These are phyloP conservation scores for Cardiospermum halicacabum DNA, from an alignment of 345 rosid species.

Conservation along the genomic window DNA sequence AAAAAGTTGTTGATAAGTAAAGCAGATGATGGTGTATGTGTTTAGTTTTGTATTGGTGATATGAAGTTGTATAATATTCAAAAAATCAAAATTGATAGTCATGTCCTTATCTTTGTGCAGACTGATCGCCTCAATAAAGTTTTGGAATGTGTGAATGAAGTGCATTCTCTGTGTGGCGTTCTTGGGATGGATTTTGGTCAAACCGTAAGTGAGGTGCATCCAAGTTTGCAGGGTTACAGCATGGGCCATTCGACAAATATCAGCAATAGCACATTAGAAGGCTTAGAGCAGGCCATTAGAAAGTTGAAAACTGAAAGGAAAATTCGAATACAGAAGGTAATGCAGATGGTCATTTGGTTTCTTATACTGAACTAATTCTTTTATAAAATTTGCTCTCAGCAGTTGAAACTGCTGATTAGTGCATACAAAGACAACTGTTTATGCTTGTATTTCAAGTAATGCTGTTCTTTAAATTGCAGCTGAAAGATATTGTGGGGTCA, in stretches of 20 bases:
- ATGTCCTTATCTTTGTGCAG: conserved; percentile 40
- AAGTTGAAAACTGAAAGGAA: conserved; percentile 70
- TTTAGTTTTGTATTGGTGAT: neutral
- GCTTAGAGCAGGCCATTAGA: conserved; percentile 60
- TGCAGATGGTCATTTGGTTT: neutral
- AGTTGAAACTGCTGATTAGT: neutral
- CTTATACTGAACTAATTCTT: neutral
- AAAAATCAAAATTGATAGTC: neutral
- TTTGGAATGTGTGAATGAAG: conserved; percentile 71
- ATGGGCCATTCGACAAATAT: conserved; percentile 81
- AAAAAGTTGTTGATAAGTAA: neutral
- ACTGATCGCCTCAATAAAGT: conserved; percentile 85
- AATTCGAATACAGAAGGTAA: conserved; percentile 72
- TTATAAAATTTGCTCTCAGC: neutral
- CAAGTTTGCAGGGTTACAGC: conserved; percentile 66
- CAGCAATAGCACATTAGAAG: conserved; percentile 70
- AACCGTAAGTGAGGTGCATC: conserved; percentile 83
- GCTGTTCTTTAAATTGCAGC: conserved; percentile 38
- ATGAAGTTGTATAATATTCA: neutral
- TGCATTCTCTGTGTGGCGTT: conserved; percentile 76
- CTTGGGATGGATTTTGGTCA: conserved; percentile 80
- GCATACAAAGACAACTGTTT: neutral
- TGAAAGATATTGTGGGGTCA: conserved; percentile 53
- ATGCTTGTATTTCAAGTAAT: conserved; percentile 12
- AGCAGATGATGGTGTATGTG: neutral